Percentiles rank a stretch among this genome's conserved stretches.
These are phyloP conservation scores for Vicia faba DNA, from an alignment of 306 rosid genomes.

Conservation along the genomic window DNA sequence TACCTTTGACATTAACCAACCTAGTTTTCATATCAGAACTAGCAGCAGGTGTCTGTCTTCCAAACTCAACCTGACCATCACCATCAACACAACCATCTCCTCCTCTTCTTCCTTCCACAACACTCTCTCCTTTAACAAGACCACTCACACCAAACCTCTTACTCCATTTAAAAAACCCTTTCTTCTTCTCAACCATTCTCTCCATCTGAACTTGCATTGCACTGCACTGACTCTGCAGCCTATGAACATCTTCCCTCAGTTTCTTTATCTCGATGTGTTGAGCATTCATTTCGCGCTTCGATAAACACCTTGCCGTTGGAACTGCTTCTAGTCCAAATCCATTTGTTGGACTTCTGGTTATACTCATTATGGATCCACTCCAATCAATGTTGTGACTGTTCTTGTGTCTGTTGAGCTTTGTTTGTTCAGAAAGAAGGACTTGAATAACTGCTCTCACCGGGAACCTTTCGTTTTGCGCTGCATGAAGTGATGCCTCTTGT, in stretches of 20 bases:
- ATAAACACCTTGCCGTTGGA: conserved; percentile 43
- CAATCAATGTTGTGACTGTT: conserved; percentile 53
- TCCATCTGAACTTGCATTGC: conserved; percentile 72
- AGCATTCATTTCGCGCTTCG: conserved; percentile 65
- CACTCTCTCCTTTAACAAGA: conserved; percentile 22
- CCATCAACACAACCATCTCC: conserved; percentile 39
- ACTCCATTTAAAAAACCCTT: conserved; percentile 70
- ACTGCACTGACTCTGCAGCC: conserved; percentile 71
- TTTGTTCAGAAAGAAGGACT: conserved; percentile 76
- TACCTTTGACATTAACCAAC: conserved; percentile 49
- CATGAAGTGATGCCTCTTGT: conserved; percentile 86
- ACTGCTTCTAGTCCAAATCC: conserved; percentile 41
- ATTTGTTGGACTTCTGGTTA: conserved; percentile 58
- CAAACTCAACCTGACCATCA: conserved; percentile 46
- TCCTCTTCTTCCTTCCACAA: conserved; percentile 32
- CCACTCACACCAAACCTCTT: conserved; percentile 53
- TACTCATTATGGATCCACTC: conserved; percentile 73
- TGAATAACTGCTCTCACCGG: conserved; percentile 91
- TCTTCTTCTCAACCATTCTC: conserved; percentile 56
- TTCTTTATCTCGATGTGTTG: conserved; percentile 72
- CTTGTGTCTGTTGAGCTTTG: conserved; percentile 46
- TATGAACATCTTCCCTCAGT: conserved; percentile 69
- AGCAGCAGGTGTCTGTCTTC: conserved; percentile 51
- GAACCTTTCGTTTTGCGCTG: conserved; percentile 84
- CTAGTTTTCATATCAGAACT: conserved; percentile 58